Percentiles rank a stretch among this genome's conserved stretches.
Evolutionary conservation across 2,329 filamentous ascomycete species (phyloP).

Genomic region (Stenocarpella maydis): DNA sequence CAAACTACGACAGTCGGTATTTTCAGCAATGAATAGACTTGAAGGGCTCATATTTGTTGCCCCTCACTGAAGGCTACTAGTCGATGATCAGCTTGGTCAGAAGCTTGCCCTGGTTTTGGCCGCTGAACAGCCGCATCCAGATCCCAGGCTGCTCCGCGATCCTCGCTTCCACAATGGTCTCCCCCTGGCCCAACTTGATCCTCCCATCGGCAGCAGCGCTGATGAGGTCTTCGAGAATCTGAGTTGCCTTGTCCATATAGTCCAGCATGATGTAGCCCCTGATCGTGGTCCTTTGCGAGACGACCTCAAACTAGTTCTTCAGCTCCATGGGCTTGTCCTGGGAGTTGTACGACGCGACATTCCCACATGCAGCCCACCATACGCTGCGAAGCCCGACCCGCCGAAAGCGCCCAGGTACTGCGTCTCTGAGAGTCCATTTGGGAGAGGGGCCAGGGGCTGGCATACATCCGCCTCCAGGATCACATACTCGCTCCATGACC

Average conservation of each 20-base stretch:
- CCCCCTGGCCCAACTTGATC: constrained; percentile 38
- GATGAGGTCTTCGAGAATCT: constrained; percentile 40
- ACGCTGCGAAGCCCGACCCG: constrained; percentile 52
- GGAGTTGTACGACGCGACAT: constrained; percentile 52
- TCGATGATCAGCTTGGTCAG: constrained; percentile 38
- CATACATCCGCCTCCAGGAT: constrained; percentile 38
- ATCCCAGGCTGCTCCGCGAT: constrained; percentile 43
- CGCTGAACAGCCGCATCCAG: constrained; percentile 42
- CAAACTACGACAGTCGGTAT: not conserved
- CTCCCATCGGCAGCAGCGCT: constrained; percentile 40
- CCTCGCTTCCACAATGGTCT: constrained; percentile 41
- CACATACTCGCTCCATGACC: constrained; percentile 41
- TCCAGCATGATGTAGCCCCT: constrained; percentile 55
- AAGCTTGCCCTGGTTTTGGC: constrained; percentile 42
- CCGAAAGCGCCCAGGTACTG: constrained; percentile 43
- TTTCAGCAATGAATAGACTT: not conserved
- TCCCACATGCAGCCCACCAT: constrained; percentile 54
- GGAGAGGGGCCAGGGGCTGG: constrained; percentile 38
- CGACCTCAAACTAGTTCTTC: constrained; percentile 54
- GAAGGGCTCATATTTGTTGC: not conserved
- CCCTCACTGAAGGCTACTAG: not conserved
- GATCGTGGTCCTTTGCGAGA: constrained; percentile 50
- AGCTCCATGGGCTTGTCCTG: constrained; percentile 42
- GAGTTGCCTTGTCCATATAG: constrained; percentile 43
- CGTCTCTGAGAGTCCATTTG: constrained; percentile 39